Evolutionary conservation across 2,329 filamentous ascomycete genomes (phyloP), one percentile per base, ranked within the genome.

Genomic region (Apiospora kogelbergensis): DNA sequence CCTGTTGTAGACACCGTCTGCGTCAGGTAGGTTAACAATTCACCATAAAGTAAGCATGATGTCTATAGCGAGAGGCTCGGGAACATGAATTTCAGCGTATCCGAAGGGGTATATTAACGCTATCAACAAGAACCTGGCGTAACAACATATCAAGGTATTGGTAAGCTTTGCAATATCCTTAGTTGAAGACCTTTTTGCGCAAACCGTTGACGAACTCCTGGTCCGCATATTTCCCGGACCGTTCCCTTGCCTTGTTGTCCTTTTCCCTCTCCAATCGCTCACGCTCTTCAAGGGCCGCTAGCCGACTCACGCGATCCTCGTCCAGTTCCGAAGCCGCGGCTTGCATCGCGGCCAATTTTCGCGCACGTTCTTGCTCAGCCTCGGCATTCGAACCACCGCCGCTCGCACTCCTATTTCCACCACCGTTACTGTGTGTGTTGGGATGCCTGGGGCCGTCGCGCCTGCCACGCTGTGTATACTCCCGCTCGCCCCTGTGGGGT

Each of bases 281-380:
- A 70, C 85, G 85, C 71, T 89, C 87, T 30, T 88, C 89, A 22
- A 95, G 81, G 1, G 89, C 88, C 0, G 88, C 87, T 11, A 97
- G 82, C 30, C 93, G 88, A 70, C 87, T 85, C 72, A 88, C 88
- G 41, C 94, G 89, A 73, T 92, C 90, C n/a, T 83, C 77, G 74
- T 95, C 92, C 64, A 97, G 83, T 13, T 91, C 88, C 1, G 84
- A 85, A 5, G 92, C 92, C 37, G 89, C 90, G 22, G 86, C 86
- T 77, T 93, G 91, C 92, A 94, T 94, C 10, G 89, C 90, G 20
- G 90, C 91, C 22, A 94, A 80, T 77, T 89, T 93, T 30, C 86
- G 85, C 15, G 89, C 89, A n/a, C 85, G 84, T 71, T 91, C 89
- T 26, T 88, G 86, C 24, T 70, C 73, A 4, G 73, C 71, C 0